Evolutionary conservation across 805 yeast species (phyloP), one percentile per base, ranked within the genome.

Genomic region (Starmerella powellii): DNA sequence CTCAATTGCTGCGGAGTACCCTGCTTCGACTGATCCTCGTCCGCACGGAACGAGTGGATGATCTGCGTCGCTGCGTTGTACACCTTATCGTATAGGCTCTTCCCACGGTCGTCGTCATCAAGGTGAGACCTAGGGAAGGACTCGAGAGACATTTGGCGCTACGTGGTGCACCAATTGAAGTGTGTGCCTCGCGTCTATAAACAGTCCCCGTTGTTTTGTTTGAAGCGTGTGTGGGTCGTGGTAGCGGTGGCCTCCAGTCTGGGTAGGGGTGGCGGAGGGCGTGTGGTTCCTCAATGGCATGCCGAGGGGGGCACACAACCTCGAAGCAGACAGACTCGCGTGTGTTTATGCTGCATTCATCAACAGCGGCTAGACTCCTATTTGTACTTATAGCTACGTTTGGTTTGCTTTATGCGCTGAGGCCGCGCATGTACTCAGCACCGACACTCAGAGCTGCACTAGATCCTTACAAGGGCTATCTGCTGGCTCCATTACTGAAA

Each of bases 401-500:
- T 6, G 6, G 26, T 10, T 6, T 10, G 10, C 26, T 23, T 23
- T 23, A 23, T 23, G 26, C 26, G 10, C 26, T 23, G 26, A 6
- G 10, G 26, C 26, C 26, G 26, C 6, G 10, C 10, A 23, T 23
- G 16, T 28, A 13, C 32, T 3, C 32, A 18, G 16, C 37, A n/a
- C 26, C 15, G 30, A 6, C 23, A 20, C 11, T 31, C 4, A 15
- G 27, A 13, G 30, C 30, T 6, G 36, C 44, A 3, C 37, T 51
- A 30, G 42, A 52, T 20, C 53, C 54, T 10, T 8, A 21, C 8
- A 26, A 16, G 6, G 57, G 57, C 13, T 8, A 37, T 3, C 46
- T 54, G 28, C 42, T 54, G 28, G 35, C 37, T 4, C 58, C 58
- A 16, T 38, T 54, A 26, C 42, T 54, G 34, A 37, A 23, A 16